Base-by-base conservation (phyloP, 805 yeast species). In the Candida verbasci region DNA sequence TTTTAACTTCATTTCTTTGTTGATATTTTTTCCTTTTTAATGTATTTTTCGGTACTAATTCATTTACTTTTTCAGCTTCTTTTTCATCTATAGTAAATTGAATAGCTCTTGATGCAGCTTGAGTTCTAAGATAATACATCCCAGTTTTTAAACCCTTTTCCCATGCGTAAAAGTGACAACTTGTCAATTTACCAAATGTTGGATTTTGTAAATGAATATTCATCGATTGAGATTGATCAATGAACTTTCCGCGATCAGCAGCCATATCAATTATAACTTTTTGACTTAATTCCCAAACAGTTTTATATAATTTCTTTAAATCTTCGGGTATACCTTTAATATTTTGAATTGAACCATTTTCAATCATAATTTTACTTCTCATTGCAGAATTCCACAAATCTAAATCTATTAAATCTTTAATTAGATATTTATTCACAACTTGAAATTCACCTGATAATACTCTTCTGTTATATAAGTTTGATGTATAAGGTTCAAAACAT, bases 231-330 rank as follows among this genome's bases (percentile, higher is more conserved):
- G 58, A 62, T 42, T 67, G 74, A 49, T 78, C 84, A 44, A 83
- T 70, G 54, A 76, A 83, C 7, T 84, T 78, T 16, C 82, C 82
- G 50, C 86, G 70, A 53, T 76, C 89, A 14, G 84, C 83, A 23
- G 95, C 87, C 87, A 89, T 75, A 48, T 88, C 95, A 42, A 91
- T 82, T 41, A 91, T 75, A 9, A 73, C 70, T 62, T 78, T 83
- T 62, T 91, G 98, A 32, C 95, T 78, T 31, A 91, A 76, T 62
- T 91, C 98, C 98, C 98, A 91, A 8, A 88, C 96, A 0, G 98
- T 91, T 60, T 82, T 86, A 67, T 89, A 88, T n/a, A 91, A 61
- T 3, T 65, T 72, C 57, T 86, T 87, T 43, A 88, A 50, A 28
- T 82, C 83, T 14, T 69, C 70, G 8, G 97, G 97, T 35, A 91